Conservation (phyloP, 352 stramenopile species). For the Pythium rishiriense region DNA sequence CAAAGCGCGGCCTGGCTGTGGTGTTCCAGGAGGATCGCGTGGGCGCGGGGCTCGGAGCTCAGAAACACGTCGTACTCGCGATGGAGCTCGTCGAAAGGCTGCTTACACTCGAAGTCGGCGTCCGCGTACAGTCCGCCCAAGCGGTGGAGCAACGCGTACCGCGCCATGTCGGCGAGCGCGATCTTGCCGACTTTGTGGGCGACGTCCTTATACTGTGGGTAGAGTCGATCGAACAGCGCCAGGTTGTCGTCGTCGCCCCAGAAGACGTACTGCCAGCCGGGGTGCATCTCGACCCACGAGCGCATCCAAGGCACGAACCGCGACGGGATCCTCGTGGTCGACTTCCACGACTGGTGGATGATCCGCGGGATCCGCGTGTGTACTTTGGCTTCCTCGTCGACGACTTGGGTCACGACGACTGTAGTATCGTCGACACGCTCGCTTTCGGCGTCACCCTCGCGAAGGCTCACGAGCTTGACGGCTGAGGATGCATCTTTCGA, state of each 20-base stretch:
- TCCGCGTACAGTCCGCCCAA: conserved; percentile 56
- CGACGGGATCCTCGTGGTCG: conserved; percentile 34
- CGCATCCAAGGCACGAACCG: conserved; percentile 60
- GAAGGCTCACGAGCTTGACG: too few species aligned
- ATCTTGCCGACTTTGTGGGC: conserved; percentile 43
- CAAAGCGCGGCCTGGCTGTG: conserved; percentile 35
- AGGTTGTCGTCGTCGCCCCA: conserved; percentile 62
- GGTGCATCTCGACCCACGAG: conserved; percentile 43
- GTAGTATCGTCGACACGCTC: too few species aligned
- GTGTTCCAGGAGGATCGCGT: conserved; percentile 51
- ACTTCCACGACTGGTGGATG: conserved; percentile 67
- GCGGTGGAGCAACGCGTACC: conserved; percentile 53
- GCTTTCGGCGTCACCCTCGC: too few species aligned
- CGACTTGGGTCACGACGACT: too few species aligned
- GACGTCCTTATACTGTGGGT: conserved; percentile 47
- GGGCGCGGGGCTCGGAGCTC: conserved; percentile 43
- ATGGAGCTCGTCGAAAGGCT: conserved; percentile 41
- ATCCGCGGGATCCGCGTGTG: conserved; percentile 37
- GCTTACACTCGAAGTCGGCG: conserved; percentile 52
- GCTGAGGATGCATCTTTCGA: too few species aligned
- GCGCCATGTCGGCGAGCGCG: conserved; percentile 49
- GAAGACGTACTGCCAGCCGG: conserved; percentile 56
- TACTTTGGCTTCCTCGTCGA: too few species aligned
- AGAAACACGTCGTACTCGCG: conserved; percentile 38
- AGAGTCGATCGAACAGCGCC: conserved; percentile 43